These are phyloP conservation scores for Polychytrium aggregatum DNA, from an alignment of 192 early-diverging fungal species.

Conservation along the genomic window DNA sequence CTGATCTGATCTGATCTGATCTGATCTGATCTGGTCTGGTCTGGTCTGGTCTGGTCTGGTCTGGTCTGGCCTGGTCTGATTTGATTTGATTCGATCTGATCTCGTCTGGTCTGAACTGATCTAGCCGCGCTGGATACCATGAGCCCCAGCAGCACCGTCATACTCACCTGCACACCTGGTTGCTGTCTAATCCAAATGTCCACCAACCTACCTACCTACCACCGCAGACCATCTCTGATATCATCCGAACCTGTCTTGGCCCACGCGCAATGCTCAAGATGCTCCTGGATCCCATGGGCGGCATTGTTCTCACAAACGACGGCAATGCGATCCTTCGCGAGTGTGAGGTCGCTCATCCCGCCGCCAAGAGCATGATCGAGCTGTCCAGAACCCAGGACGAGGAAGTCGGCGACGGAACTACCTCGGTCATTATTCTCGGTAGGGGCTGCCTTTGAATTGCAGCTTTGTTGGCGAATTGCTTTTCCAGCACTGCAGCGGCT, in stretches of 20 bases:
- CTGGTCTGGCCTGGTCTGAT: too few species aligned
- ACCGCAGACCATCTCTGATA: slow-evolving; percentile 83
- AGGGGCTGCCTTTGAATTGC: too few species aligned
- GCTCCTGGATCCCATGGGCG: slow-evolving; percentile 99
- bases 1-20: too few species aligned
- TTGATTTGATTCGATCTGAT: too few species aligned
- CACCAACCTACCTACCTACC: background rate
- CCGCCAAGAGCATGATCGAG: slow-evolving; percentile 99
- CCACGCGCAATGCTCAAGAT: slow-evolving; percentile 99
- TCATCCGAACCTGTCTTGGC: slow-evolving; percentile 96
- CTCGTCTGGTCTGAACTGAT: too few species aligned
- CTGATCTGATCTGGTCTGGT: too few species aligned
- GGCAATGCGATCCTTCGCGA: slow-evolving; percentile 98
- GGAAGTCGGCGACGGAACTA: slow-evolving; percentile 99
- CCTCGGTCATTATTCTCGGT: slow-evolving; percentile 96
- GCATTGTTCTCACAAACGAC: slow-evolving; percentile 96
- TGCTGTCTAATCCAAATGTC: too few species aligned
- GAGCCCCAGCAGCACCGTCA: too few species aligned
- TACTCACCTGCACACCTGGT: too few species aligned
- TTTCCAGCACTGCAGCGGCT: background rate
- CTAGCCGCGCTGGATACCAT: too few species aligned
- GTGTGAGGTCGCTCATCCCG: slow-evolving; percentile 98
- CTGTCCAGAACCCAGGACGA: slow-evolving; percentile 98
- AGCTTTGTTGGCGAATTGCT: background rate
- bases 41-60: too few species aligned